Conservation (phyloP, 192 early-diverging fungal genomes). For the Funneliformis geosporum region DNA sequence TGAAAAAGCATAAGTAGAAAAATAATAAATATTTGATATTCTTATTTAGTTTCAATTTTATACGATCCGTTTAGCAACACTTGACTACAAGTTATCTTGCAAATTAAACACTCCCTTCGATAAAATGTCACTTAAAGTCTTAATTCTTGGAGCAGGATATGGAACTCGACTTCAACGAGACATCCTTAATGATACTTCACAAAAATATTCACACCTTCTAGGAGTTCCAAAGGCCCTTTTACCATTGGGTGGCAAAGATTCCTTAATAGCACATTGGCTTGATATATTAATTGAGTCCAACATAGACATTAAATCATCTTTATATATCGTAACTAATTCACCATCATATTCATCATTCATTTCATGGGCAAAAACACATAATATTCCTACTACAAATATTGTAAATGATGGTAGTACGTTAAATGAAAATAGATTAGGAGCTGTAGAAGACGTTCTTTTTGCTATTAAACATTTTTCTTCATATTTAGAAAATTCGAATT, state of each 20-base stretch:
- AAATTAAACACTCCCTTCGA: neutral
- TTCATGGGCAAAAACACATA: constrained; percentile 43
- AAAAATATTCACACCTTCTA: constrained; percentile 36
- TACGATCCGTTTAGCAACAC: no score
- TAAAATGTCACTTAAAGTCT: constrained; percentile 31
- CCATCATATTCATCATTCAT: constrained; percentile 42
- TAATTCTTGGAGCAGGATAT: constrained; percentile 65
- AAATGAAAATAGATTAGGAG: constrained; percentile 58
- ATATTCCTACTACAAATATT: constrained; percentile 44
- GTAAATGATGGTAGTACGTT: constrained; percentile 49
- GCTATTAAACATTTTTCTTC: constrained; percentile 44
- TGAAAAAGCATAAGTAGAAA: no score
- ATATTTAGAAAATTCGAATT: constrained; percentile 19
- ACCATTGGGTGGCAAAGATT: constrained; percentile 45
- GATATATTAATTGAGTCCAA: neutral
- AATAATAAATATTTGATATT: no score
- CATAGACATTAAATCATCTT: constrained; percentile 31
- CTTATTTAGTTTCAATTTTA: no score
- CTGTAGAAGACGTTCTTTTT: constrained; percentile 54
- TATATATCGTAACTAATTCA: constrained; percentile 56
- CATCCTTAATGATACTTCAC: constrained; percentile 36
- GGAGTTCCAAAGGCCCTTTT: constrained; percentile 51
- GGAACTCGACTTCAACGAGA: constrained; percentile 61
- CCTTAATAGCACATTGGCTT: constrained; percentile 48
- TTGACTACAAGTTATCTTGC: no score